A percentile compares a stretch with the other conserved stretches of the same genome.
Evolutionary conservation across 306 rosid genomes (phyloP).

Genomic region (Rosa lucieae): DNA sequence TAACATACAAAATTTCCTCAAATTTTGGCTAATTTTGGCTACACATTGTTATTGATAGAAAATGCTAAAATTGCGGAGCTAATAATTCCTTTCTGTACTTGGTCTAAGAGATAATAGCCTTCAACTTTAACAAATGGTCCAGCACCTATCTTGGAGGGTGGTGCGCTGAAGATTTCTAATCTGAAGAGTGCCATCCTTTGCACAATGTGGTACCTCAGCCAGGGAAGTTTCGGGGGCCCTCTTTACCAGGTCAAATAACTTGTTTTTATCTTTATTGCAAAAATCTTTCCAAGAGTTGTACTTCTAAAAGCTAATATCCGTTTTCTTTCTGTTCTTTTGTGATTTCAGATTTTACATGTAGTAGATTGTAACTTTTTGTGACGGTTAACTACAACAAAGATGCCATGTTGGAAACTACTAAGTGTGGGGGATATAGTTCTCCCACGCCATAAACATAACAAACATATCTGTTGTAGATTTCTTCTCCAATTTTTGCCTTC

Average conservation of each 20-base stretch:
- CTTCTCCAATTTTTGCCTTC: too few species aligned
- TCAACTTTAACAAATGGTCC: neutral
- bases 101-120: neutral
- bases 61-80: neutral
- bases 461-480: neutral
- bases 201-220: neutral
- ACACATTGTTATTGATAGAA: slow-evolving; percentile 1
- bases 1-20: slow-evolving; percentile 7
- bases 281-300: neutral
- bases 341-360: neutral
- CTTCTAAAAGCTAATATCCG: neutral
- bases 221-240: neutral
- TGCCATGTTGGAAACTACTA: neutral
- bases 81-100: neutral
- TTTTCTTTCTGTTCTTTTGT: neutral
- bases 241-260: neutral
- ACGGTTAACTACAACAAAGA: neutral
- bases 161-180: neutral
- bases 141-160: neutral
- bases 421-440: neutral
- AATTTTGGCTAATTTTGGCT: neutral
- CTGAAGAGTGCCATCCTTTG: neutral
- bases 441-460: neutral
- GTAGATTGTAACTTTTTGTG: neutral
- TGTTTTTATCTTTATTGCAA: neutral